Percentiles rank a stretch among this genome's conserved stretches.
Evolutionary conservation across 768 basidiomycete genomes (phyloP).

Genomic region (Tephrocybe sp.): DNA sequence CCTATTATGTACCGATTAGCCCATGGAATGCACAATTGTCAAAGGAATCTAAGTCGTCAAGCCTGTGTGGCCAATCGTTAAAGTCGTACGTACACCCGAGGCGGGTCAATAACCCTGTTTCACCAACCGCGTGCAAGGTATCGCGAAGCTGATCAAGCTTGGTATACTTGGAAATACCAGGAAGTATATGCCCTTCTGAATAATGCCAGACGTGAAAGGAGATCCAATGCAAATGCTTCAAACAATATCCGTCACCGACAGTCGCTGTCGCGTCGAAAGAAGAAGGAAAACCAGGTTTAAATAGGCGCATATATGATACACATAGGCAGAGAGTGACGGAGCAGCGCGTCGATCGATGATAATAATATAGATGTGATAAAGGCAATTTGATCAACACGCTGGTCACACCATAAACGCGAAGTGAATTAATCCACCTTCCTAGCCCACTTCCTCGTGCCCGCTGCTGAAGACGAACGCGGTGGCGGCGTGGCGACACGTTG

Average conservation of each 20-base stretch:
- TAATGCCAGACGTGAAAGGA: neutral
- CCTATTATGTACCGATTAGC: too few species aligned
- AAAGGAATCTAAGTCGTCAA: too few species aligned
- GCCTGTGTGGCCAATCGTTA: too few species aligned
- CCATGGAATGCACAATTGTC: too few species aligned
- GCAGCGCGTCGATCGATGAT: slow-evolving; percentile 3
- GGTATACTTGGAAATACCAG: neutral
- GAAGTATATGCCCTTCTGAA: slow-evolving; percentile 1
- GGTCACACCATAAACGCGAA: slow-evolving; percentile 10
- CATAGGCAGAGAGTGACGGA: neutral
- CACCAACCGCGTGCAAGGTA: too few species aligned
- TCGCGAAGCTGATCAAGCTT: too few species aligned
- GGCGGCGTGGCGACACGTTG: slow-evolving; percentile 43
- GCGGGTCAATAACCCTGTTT: too few species aligned
- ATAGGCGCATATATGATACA: neutral
- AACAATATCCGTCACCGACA: slow-evolving; percentile 15
- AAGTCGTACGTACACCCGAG: too few species aligned
- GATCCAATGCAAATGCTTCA: neutral
- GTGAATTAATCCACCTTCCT: slow-evolving; percentile 64
- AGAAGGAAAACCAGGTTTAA: neutral
- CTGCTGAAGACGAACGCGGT: slow-evolving; percentile 38
- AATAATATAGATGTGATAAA: slow-evolving; percentile 10
- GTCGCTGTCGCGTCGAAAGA: slow-evolving; percentile 1
- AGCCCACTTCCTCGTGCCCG: slow-evolving; percentile 67
- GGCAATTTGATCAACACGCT: slow-evolving; percentile 16